These are phyloP conservation scores for Mrakia frigida DNA, from an alignment of 768 basidiomycete genomes.

Conservation along the genomic window DNA sequence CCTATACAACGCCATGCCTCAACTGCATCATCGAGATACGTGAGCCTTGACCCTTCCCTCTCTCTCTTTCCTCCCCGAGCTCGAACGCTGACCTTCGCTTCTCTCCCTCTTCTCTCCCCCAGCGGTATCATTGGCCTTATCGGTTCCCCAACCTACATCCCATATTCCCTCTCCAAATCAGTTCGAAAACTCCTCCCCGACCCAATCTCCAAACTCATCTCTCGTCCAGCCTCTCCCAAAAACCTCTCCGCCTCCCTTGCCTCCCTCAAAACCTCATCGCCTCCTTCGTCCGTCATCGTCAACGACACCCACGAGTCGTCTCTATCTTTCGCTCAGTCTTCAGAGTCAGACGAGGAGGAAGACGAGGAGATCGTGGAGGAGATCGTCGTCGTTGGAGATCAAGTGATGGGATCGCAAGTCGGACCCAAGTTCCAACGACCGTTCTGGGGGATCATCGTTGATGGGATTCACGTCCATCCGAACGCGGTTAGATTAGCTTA, in stretches of 20 bases:
- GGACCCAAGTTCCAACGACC: constrained; percentile 56
- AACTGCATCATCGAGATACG: constrained; percentile 40
- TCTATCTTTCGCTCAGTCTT: neutral
- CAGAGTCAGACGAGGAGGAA: constrained; percentile 50
- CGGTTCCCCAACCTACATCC: constrained; percentile 49
- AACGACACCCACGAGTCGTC: neutral
- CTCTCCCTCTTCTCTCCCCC: constrained; percentile 40
- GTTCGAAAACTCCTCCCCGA: constrained; percentile 8
- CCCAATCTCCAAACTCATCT: constrained; percentile 1
- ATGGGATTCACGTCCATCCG: constrained; percentile 85
- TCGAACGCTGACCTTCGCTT: constrained; percentile 39
- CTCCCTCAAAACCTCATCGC: constrained; percentile 33
- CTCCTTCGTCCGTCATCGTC: constrained; percentile 1
- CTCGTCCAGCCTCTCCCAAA: constrained; percentile 50
- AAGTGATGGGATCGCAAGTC: neutral
- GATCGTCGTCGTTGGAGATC: neutral
- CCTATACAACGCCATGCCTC: constrained; percentile 90
- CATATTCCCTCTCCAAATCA: neutral
- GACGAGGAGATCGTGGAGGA: neutral
- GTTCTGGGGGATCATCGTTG: constrained; percentile 83
- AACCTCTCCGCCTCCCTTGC: constrained; percentile 43
- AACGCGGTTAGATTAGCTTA: constrained; percentile 86
- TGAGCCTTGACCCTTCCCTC: neutral
- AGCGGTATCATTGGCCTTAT: constrained; percentile 77
- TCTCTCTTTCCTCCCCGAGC: neutral